phyloP scores from a whole-genome alignment of 768 basidiomycete species.

The Holtermannia corniformis region DNA sequence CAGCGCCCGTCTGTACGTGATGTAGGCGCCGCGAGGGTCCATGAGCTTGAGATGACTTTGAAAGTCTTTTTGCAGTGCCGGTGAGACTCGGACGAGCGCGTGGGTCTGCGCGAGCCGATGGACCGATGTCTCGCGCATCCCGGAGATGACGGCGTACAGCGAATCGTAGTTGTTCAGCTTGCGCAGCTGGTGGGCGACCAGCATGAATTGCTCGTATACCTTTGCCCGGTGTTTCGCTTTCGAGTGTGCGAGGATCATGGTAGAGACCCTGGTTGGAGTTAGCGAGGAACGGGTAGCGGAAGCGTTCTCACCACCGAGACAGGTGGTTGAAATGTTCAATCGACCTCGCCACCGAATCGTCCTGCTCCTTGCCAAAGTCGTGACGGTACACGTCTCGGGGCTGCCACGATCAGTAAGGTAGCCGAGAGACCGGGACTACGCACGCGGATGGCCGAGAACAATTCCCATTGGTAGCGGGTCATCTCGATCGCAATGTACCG shows the following conservation, averaged over 20 bases:
- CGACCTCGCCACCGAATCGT: constrained; percentile 63
- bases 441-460: constrained; percentile 71
- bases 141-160: constrained; percentile 84
- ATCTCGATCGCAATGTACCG: constrained; percentile 72
- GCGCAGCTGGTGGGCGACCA: constrained; percentile 70
- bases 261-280: constrained; percentile 65
- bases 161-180: constrained; percentile 85
- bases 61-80: constrained; percentile 62
- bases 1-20: constrained; percentile 82
- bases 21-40: constrained; percentile 68
- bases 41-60: constrained; percentile 77
- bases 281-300: constrained; percentile 5
- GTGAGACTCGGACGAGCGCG: constrained; percentile 59
- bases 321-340: constrained; percentile 72
- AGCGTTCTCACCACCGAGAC: constrained; percentile 56
- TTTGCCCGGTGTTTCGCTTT: constrained; percentile 62
- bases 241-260: constrained; percentile 80
- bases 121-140: constrained; percentile 74
- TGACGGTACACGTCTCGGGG: constrained; percentile 81
- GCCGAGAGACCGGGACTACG: constrained; percentile 2
- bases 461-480: constrained; percentile 58
- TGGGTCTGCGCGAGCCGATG: constrained; percentile 63
- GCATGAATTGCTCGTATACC: constrained; percentile 80
- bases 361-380: constrained; percentile 55
- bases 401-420: constrained; percentile 43